These are phyloP conservation scores for Agrostemma githago DNA, from an alignment of 148 eudicot species.

Conservation along the genomic window DNA sequence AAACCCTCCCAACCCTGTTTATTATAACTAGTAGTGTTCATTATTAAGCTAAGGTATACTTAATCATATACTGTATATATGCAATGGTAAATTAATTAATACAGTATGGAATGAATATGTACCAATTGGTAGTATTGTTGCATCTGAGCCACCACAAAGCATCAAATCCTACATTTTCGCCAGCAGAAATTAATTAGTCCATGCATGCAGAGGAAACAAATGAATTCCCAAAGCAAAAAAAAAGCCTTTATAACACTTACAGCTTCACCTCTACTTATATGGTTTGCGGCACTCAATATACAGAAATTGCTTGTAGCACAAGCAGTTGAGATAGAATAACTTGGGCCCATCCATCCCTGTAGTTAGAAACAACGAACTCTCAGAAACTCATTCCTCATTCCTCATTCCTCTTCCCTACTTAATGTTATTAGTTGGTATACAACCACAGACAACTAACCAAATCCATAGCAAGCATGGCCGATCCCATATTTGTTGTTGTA, in stretches of 20 bases:
- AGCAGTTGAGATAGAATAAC: conserved; percentile 91
- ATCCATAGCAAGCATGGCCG: conserved; percentile 97
- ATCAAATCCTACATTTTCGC: conserved; percentile 63
- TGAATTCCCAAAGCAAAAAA: conserved; percentile 4
- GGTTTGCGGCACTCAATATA: conserved; percentile 88
- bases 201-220: neutral
- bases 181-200: neutral
- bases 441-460: conserved; percentile 46
- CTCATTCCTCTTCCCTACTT: conserved; percentile 3
- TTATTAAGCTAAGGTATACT: neutral
- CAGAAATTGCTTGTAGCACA: conserved; percentile 99
- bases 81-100: neutral
- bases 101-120: conserved; percentile 13
- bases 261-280: conserved; percentile 93
- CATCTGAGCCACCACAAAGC: conserved; percentile 98
- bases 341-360: conserved; percentile 99
- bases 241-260: conserved; percentile 43
- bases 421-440: neutral
- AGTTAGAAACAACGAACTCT: conserved; percentile 14
- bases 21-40: no score
- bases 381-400: conserved; percentile 15
- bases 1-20: conserved; percentile 91
- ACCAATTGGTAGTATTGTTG: conserved; percentile 88
- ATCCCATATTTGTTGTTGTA: conserved; percentile 96
- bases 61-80: neutral